A percentile compares a stretch with the other conserved stretches of the same genome.
Evolutionary conservation across 139 green algal species (phyloP).

Genomic region (Marvania coccoides): DNA sequence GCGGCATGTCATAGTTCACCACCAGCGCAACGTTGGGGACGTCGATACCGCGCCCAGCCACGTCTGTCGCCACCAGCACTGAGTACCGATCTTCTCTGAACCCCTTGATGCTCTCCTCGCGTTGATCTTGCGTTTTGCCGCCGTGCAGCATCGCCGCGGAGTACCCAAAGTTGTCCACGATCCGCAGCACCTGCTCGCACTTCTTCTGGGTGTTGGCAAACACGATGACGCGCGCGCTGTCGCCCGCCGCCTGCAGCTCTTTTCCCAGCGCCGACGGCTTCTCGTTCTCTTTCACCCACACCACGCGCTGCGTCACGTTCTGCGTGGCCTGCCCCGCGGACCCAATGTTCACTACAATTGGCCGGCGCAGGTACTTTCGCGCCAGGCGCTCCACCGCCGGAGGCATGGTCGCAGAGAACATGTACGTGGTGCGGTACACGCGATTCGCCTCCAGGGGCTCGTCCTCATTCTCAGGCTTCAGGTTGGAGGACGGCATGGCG

Average conservation of each 20-base stretch:
- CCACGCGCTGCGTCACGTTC: slow-evolving; percentile 84
- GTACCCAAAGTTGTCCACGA: slow-evolving; percentile 64
- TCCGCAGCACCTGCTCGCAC: slow-evolving; percentile 75
- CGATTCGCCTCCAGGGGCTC: slow-evolving; percentile 43
- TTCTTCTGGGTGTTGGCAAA: slow-evolving; percentile 93
- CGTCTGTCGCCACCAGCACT: slow-evolving; percentile 95
- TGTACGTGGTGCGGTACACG: slow-evolving; percentile 96
- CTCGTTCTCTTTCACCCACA: slow-evolving; percentile 73
- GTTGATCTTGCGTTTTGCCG: slow-evolving; percentile 86
- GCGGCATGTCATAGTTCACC: slow-evolving; percentile 97
- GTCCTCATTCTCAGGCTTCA: slow-evolving; percentile 87
- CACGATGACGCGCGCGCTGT: slow-evolving; percentile 82
- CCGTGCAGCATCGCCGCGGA: slow-evolving; percentile 81
- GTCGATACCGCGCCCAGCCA: slow-evolving; percentile 96
- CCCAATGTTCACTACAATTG: slow-evolving; percentile 87
- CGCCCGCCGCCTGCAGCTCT: slow-evolving; percentile 32
- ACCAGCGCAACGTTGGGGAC: slow-evolving; percentile 82
- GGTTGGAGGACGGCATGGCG: slow-evolving; percentile 80
- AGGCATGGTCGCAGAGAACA: slow-evolving; percentile 98
- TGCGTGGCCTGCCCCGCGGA: slow-evolving; percentile 74
- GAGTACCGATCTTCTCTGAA: slow-evolving; percentile 89
- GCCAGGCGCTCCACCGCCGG: slow-evolving; percentile 84
- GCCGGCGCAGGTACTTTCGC: slow-evolving; percentile 73
- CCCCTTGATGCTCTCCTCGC: slow-evolving; percentile 71
- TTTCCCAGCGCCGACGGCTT: slow-evolving; percentile 58